phyloP scores from a whole-genome alignment of 768 basidiomycete genomes.

The Lentinula sp. region DNA sequence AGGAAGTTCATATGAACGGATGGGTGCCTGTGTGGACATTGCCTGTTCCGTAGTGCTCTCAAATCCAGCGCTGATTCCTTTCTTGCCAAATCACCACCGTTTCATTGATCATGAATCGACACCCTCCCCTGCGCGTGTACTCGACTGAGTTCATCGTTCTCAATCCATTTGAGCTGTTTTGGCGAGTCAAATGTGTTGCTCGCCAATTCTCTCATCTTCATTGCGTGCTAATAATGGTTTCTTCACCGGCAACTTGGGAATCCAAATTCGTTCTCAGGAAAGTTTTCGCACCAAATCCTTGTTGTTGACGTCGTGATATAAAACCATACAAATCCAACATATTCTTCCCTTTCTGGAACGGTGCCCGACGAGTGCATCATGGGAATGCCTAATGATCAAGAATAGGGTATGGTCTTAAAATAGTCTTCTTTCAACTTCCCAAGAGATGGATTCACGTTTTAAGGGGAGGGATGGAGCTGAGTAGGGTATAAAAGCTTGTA shows the following conservation, averaged over 20 bases:
- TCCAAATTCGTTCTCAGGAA: not conserved
- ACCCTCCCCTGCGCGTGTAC: not conserved
- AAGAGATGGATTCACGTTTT: no score
- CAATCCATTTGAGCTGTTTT: not conserved
- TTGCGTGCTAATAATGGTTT: not conserved
- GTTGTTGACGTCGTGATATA: not conserved
- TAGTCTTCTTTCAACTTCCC: not conserved
- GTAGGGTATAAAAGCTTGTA: not conserved
- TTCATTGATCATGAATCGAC: not conserved
- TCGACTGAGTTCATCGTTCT: not conserved
- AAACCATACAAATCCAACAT: not conserved
- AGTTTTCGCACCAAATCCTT: not conserved
- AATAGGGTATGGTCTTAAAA: slow-evolving; percentile 1
- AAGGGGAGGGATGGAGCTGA: not conserved
- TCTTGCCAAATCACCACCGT: not conserved
- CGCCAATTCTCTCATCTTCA: not conserved
- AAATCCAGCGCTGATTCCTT: not conserved
- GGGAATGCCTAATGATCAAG: not conserved
- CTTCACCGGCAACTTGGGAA: not conserved
- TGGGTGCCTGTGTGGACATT: not conserved
- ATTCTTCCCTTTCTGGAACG: not conserved
- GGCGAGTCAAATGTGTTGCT: not conserved
- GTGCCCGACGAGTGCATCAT: not conserved
- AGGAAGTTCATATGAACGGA: not conserved
- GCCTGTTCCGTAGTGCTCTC: not conserved